Evolutionary conservation across 176 grass and related monocot genomes (phyloP).

Genomic region (Eleusine indica): DNA sequence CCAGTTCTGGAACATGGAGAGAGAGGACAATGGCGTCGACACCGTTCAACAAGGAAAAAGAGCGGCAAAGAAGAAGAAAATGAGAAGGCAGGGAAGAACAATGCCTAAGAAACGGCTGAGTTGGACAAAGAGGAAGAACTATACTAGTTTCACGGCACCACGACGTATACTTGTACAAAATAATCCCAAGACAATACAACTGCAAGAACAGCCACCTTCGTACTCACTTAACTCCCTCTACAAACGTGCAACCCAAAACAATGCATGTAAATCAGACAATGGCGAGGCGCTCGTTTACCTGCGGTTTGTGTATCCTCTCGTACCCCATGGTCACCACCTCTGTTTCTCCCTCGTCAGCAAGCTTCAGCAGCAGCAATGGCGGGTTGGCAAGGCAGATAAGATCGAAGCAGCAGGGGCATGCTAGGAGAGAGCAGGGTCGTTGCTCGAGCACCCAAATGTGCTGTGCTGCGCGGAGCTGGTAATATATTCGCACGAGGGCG

Average conservation of each 20-base stretch:
- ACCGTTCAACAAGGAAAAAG: neutral
- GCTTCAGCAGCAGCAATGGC: neutral
- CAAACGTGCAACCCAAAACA: no score
- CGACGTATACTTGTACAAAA: no score
- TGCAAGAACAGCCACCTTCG: no score
- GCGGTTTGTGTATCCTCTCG: slow-evolving; percentile 87
- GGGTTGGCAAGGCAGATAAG: no score
- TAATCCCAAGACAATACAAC: neutral
- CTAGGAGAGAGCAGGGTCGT: neutral
- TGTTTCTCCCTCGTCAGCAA: neutral
- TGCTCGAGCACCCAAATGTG: slow-evolving; percentile 9
- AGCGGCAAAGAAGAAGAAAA: no score
- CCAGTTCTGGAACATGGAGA: neutral
- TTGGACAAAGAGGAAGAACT: no score
- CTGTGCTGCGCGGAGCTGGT: neutral
- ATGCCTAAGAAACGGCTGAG: no score
- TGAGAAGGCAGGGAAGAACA: no score
- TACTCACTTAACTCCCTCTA: no score
- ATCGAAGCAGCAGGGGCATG: neutral
- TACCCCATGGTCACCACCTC: slow-evolving; percentile 55
- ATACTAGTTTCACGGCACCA: no score
- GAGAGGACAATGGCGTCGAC: neutral
- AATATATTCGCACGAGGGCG: slow-evolving; percentile 1
- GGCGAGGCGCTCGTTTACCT: slow-evolving; percentile 46
- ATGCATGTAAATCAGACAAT: neutral